Percentiles rank a stretch among this genome's conserved stretches.
These are phyloP conservation scores for Mucor ambiguus DNA, from an alignment of 371 early-diverging fungal genomes.

Conservation along the genomic window DNA sequence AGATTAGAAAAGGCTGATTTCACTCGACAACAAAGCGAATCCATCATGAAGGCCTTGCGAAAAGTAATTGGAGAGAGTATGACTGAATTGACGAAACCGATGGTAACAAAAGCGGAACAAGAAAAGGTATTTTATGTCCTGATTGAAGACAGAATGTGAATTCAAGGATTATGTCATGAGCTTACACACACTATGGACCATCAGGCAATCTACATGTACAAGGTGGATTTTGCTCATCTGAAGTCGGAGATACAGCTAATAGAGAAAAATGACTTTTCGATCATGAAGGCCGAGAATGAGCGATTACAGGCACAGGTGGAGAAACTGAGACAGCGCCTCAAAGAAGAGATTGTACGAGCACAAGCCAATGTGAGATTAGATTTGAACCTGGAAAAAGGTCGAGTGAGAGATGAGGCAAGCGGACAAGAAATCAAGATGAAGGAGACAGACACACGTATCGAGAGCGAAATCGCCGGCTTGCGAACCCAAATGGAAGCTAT, in stretches of 20 bases:
- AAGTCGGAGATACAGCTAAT: conserved; percentile 86
- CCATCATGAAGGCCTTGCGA: conserved; percentile 74
- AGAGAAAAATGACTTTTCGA: conserved; percentile 88
- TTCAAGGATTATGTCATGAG: background rate
- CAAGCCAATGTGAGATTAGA: conserved; percentile 90
- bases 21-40: conserved; percentile 72
- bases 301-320: conserved; percentile 79
- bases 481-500: conserved; percentile 92
- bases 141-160: background rate
- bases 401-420: conserved; percentile 84
- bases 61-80: conserved; percentile 77
- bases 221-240: conserved; percentile 89
- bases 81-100: conserved; percentile 60
- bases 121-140: conserved; percentile 61
- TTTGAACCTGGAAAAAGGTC: conserved; percentile 87
- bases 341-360: conserved; percentile 84
- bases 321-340: conserved; percentile 74
- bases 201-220: conserved; percentile 83
- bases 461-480: conserved; percentile 84
- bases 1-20: conserved; percentile 78
- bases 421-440: conserved; percentile 84
- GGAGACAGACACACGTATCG: conserved; percentile 88
- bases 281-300: conserved; percentile 85
- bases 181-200: background rate
- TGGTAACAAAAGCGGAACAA: conserved; percentile 83